Base-by-base conservation (phyloP, 2,329 filamentous ascomycete genomes). In the Podosphaera aphanis region DNA sequence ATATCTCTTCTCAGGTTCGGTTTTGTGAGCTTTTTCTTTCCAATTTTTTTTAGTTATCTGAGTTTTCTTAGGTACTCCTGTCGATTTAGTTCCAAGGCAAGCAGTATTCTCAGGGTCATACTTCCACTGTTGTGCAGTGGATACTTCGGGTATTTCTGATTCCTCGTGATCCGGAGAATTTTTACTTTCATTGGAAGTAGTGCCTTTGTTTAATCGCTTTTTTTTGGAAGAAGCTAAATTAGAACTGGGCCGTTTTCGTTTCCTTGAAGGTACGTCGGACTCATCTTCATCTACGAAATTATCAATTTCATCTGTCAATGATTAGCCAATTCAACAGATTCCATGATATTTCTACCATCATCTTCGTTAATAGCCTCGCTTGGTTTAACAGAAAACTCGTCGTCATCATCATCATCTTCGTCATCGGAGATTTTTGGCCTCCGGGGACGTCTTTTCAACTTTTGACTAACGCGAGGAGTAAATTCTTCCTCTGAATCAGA, bases 281-380 rank as follows among this genome's bases (percentile, higher is more conserved):
- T 92, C 83, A 55, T 94, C 86, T 4, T 59, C 55, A 3, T 80
- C 85, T 20, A 95, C 68, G 56, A 95, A 95, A 59, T 93, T 82
- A 49, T 79, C 83, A 65, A 92, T 74, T 46, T 90, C 83, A 63
- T 69, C 65, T 72, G 43, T 35, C 41, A 18, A 18, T 35, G 42
- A 20, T 52, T 45, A 46, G 36, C 19, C 19, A 43, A 19, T 3
- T 18, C 41, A 53, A 15, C 51, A 23, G n/a, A 8, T 27, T 42
- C 50, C 36, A 37, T 41, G 36, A 18, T 37, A 6, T 18, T 51
- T 59, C 45, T 61, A 77, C 71, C 73, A 57, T 77, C 74, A 52
- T 59, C 57, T 44, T 58, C 74, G n/a, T 75, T 31, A 11, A 21
- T 70, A 39, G 72, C 68, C 39, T 67, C 70, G 13, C 73, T 73